Evolutionary conservation across 805 yeast genomes (phyloP).

Genomic region (Kuraishia ogatae): DNA sequence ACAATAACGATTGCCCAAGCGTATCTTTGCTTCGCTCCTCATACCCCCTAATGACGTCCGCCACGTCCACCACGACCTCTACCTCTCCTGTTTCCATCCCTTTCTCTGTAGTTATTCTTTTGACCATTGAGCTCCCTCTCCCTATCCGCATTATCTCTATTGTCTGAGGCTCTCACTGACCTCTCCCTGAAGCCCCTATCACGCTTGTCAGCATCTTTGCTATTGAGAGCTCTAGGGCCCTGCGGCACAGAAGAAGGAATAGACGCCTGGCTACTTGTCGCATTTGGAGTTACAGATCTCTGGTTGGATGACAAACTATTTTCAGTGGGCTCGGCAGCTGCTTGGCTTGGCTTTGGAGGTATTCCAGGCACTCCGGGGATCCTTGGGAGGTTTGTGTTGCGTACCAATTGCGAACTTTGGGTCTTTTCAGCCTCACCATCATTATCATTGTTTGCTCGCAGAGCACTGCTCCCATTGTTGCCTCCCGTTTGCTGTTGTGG

Average conservation of each 20-base stretch:
- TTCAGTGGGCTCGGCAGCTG: background rate
- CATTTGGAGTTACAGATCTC: background rate
- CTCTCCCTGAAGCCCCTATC: constrained; percentile 3
- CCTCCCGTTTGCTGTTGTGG: background rate
- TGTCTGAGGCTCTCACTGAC: background rate
- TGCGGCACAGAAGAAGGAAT: constrained; percentile 2
- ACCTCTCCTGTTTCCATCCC: background rate
- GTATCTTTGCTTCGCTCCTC: background rate
- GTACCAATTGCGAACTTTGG: background rate
- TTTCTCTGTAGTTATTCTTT: background rate
- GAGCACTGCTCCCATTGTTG: background rate
- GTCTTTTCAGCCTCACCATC: background rate
- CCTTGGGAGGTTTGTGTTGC: background rate
- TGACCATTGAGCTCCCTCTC: constrained; percentile 1
- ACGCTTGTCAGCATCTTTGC: constrained; percentile 9
- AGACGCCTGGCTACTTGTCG: background rate
- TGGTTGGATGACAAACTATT: background rate
- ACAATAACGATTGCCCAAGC: background rate
- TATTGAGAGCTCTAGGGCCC: constrained; percentile 5
- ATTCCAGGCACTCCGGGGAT: background rate
- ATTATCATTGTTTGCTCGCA: background rate
- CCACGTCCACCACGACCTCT: background rate
- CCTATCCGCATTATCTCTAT: constrained; percentile 2
- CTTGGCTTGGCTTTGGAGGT: background rate
- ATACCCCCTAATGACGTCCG: background rate